Evolutionary conservation across 1,139 yeast species (phyloP).

Genomic region (Saccharomyces hybrid): DNA sequence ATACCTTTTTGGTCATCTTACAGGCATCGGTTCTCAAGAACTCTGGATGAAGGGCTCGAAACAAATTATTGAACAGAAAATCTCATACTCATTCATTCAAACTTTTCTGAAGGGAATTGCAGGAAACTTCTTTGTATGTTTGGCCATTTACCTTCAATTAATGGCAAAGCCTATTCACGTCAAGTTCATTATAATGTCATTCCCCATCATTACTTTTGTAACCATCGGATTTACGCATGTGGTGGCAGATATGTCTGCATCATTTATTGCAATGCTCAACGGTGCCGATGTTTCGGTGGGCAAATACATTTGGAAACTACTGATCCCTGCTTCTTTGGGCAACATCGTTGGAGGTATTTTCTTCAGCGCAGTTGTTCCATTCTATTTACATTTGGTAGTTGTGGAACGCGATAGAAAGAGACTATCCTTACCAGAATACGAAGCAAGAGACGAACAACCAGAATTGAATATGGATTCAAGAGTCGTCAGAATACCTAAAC

Average conservation of each 20-base stretch:
- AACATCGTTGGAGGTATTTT: conserved; percentile 64
- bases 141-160: conserved; percentile 67
- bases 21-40: conserved; percentile 40
- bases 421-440: conserved; percentile 57
- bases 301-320: conserved; percentile 59
- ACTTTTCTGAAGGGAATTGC: conserved; percentile 60
- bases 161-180: conserved; percentile 79
- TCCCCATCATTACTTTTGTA: conserved; percentile 71
- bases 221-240: conserved; percentile 68
- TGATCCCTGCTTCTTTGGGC: conserved; percentile 62
- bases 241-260: conserved; percentile 70
- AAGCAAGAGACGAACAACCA: conserved; percentile 71
- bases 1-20: conserved; percentile 51
- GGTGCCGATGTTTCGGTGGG: conserved; percentile 57
- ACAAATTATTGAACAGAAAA: conserved; percentile 42
- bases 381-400: conserved; percentile 59
- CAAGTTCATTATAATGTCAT: conserved; percentile 51
- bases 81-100: conserved; percentile 44
- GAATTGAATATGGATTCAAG: conserved; percentile 68
- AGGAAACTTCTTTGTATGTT: conserved; percentile 67
- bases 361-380: conserved; percentile 56
- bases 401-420: conserved; percentile 60
- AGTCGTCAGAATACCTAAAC: conserved; percentile 44
- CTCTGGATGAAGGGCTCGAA: conserved; percentile 42
- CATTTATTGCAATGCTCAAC: conserved; percentile 59